These are phyloP conservation scores for Aspergillus ochraceoroseus DNA, from an alignment of 2,329 filamentous ascomycete species.

Conservation along the genomic window DNA sequence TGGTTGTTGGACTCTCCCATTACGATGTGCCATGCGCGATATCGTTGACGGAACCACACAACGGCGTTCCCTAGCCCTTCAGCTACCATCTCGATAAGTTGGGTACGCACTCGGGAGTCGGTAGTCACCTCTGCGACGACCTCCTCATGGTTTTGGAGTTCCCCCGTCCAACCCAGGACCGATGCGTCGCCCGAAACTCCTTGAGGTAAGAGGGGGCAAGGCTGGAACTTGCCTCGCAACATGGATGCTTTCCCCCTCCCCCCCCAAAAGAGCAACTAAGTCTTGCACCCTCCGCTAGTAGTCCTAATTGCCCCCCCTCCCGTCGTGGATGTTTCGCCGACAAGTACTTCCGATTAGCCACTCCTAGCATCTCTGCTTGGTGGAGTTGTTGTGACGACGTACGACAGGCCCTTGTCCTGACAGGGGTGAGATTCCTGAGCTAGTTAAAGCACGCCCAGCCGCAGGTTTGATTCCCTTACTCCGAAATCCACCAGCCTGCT, in stretches of 20 bases:
- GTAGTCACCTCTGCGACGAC: constrained; percentile 7
- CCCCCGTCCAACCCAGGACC: too few relatives aligned
- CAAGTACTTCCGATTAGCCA: constrained; percentile 18
- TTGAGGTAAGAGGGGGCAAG: constrained; percentile 12
- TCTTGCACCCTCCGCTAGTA: constrained; percentile 20
- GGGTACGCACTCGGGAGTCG: constrained; percentile 4
- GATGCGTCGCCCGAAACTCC: too few relatives aligned
- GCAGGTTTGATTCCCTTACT: constrained; percentile 22
- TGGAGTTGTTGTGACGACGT: constrained; percentile 26
- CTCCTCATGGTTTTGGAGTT: too few relatives aligned
- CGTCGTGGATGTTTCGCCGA: constrained; percentile 25
- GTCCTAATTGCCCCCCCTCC: constrained; percentile 17
- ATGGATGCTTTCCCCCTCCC: constrained; percentile 18
- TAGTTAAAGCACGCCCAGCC: constrained; percentile 19
- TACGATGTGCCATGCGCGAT: constrained; percentile 14
- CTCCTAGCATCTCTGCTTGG: constrained; percentile 18
- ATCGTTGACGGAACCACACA: constrained; percentile 13
- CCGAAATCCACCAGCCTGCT: constrained; percentile 21
- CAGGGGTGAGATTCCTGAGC: constrained; percentile 22
- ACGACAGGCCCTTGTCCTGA: constrained; percentile 20
- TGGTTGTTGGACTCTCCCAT: constrained; percentile 11
- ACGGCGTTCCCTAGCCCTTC: constrained; percentile 4
- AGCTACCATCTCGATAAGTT: constrained; percentile 10
- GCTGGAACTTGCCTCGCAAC: constrained; percentile 16
- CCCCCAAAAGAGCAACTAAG: constrained; percentile 19